phyloP scores from a whole-genome alignment of 2,329 filamentous ascomycete species.

The Ophiostoma ips region DNA sequence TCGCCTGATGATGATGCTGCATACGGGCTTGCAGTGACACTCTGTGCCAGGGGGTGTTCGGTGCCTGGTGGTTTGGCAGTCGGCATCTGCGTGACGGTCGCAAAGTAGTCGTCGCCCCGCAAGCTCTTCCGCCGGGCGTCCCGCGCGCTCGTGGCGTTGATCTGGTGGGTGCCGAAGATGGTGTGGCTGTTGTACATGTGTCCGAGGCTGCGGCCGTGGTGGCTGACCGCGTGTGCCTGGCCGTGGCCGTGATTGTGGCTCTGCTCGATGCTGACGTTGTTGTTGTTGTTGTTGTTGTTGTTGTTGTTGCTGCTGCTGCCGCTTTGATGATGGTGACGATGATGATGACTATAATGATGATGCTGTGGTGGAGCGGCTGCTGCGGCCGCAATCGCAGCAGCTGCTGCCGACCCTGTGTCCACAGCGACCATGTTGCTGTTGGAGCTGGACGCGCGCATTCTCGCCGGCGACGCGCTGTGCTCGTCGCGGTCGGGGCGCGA shows the following conservation, averaged over 20 bases:
- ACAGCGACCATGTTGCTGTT: conserved; percentile 38
- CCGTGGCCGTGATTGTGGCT: conserved; percentile 4
- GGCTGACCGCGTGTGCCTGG: conserved; percentile 4
- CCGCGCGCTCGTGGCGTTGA: conserved; percentile 22
- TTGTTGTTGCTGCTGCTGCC: neutral
- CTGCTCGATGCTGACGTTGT: conserved; percentile 1
- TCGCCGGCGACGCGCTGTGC: conserved; percentile 16
- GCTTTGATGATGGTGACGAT: conserved; percentile 1
- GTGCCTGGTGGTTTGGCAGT: conserved; percentile 12
- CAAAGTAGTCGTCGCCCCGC: conserved; percentile 41
- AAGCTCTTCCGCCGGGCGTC: conserved; percentile 40
- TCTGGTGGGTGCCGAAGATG: conserved; percentile 4
- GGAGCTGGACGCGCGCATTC: conserved; percentile 46
- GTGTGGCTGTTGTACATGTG: conserved; percentile 32
- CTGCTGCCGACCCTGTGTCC: conserved; percentile 15
- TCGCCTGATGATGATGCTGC: conserved; percentile 25
- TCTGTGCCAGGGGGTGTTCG: conserved; percentile 64
- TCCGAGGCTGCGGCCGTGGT: conserved; percentile 6
- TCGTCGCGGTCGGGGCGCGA: conserved; percentile 44
- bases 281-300: neutral
- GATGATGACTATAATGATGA: no score
- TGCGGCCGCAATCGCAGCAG: neutral
- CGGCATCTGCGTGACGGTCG: conserved; percentile 29
- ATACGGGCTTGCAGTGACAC: conserved; percentile 56
- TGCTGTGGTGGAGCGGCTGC: neutral